Evolutionary conservation across 2,329 filamentous ascomycete species (phyloP).

Genomic region (Lecanicillium sp.): DNA sequence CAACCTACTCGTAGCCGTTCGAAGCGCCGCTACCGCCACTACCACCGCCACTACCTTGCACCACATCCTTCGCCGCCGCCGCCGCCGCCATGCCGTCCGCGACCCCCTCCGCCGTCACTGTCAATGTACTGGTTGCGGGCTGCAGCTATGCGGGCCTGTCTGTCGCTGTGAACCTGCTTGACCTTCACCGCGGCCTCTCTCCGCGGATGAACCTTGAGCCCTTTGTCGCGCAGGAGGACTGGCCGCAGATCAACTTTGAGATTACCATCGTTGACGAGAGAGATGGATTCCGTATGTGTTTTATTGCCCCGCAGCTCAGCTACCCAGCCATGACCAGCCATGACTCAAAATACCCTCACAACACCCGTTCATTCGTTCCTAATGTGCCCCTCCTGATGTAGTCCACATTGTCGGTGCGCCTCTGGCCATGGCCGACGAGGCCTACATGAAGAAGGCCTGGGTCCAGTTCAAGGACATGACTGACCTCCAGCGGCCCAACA

Average conservation of each 20-base stretch:
- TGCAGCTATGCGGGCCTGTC: constrained; percentile 67
- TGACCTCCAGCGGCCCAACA: constrained; percentile 51
- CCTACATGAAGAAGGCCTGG: constrained; percentile 63
- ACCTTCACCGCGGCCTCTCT: constrained; percentile 50
- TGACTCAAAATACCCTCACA: too few species aligned
- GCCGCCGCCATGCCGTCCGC: constrained; percentile 2
- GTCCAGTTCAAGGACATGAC: constrained; percentile 59
- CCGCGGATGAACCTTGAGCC: constrained; percentile 39
- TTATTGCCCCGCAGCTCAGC: not conserved
- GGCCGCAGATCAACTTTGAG: constrained; percentile 48
- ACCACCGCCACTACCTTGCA: too few species aligned
- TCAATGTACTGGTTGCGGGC: constrained; percentile 44
- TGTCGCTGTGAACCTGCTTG: constrained; percentile 57
- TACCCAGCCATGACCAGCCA: not conserved
- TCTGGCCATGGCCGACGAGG: constrained; percentile 56
- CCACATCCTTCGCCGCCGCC: constrained; percentile 4
- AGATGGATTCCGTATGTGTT: constrained; percentile 69
- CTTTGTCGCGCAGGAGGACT: constrained; percentile 29
- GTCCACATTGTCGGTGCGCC: constrained; percentile 72
- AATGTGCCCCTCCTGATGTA: constrained; percentile 55
- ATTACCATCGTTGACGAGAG: constrained; percentile 71
- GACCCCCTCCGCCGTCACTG: constrained; percentile 38
- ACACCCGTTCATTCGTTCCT: constrained; percentile 25
- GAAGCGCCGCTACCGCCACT: too few species aligned
- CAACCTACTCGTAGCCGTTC: too few species aligned